Evolutionary conservation across 257 asterid genomes (phyloP).

Genomic region (Capsicum chinense): DNA sequence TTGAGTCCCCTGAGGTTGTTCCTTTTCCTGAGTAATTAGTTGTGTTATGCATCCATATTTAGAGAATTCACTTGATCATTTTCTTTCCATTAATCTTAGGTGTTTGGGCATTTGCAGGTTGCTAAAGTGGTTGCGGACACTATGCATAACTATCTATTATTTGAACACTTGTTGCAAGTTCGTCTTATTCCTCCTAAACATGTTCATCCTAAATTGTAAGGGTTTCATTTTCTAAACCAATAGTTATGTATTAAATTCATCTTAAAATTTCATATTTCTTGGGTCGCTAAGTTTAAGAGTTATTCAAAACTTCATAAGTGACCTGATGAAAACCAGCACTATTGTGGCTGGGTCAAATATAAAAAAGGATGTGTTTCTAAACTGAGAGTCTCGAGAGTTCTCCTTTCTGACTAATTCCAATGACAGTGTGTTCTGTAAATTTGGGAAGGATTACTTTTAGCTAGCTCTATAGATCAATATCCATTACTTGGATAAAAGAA

Average conservation of each 20-base stretch:
- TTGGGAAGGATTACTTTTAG: conserved; percentile 11
- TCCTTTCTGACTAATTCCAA: neutral
- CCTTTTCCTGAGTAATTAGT: conserved; percentile 23
- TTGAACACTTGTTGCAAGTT: conserved; percentile 87
- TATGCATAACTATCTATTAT: conserved; percentile 87
- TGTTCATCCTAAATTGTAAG: conserved; percentile 84
- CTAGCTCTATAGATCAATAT: neutral
- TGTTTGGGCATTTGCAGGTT: conserved; percentile 57
- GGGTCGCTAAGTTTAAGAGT: neutral
- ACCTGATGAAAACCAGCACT: neutral
- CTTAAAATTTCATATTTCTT: neutral
- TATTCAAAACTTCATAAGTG: neutral
- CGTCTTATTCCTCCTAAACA: conserved; percentile 67
- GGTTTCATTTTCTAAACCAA: neutral
- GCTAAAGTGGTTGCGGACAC: conserved; percentile 90
- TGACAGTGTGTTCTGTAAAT: neutral
- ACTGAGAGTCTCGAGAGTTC: neutral
- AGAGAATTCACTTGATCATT: neutral
- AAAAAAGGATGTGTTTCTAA: neutral
- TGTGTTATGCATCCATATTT: neutral
- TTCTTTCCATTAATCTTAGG: conserved; percentile 7
- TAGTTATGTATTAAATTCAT: neutral
- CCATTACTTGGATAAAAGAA: neutral
- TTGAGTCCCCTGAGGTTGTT: conserved; percentile 88
- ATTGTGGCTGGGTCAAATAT: neutral